Percentiles rank a stretch among this genome's conserved stretches.
phyloP scores from a whole-genome alignment of 2,329 filamentous ascomycete species.

The Orbilia quercus region DNA sequence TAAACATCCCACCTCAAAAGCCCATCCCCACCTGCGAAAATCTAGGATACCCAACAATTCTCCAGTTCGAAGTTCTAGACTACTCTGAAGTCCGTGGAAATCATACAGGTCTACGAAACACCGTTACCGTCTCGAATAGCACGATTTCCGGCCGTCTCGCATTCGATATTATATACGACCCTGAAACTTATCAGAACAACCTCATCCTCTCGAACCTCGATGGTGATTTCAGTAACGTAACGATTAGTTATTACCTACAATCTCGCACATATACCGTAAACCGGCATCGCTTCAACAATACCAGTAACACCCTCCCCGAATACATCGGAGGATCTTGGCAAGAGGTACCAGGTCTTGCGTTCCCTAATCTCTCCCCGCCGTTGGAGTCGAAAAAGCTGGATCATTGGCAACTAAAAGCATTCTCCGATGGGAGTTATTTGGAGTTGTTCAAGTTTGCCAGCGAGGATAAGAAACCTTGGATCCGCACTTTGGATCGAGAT shows the following conservation, averaged over 20 bases:
- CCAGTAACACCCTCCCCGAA: constrained; percentile 10
- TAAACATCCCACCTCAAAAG: constrained; percentile 9
- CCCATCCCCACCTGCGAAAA: constrained; percentile 35
- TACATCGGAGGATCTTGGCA: constrained; percentile 51
- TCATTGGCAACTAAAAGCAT: constrained; percentile 47
- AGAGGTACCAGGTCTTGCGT: constrained; percentile 21
- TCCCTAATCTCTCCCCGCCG: constrained; percentile 37
- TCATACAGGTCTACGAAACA: constrained; percentile 24
- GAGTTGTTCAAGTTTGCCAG: constrained; percentile 36
- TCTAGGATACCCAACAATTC: constrained; percentile 36
- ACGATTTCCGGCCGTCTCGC: constrained; percentile 18
- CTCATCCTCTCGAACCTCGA: constrained; percentile 28
- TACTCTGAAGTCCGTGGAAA: constrained; percentile 43
- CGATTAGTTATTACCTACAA: constrained; percentile 36
- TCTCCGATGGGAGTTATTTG: constrained; percentile 35
- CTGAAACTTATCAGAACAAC: constrained; percentile 34
- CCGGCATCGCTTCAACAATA: constrained; percentile 38
- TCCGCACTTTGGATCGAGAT: constrained; percentile 46
- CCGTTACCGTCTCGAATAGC: constrained; percentile 32
- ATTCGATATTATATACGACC: constrained; percentile 43
- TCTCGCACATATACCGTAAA: constrained; percentile 47
- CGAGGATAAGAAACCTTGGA: constrained; percentile 32
- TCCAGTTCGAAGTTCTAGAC: constrained; percentile 50
- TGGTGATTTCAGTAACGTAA: constrained; percentile 34
- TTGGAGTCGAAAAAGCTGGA: constrained; percentile 31